Base-by-base conservation (phyloP, 2,329 filamentous ascomycete genomes). In the Ploettnerulaceae sp. region DNA sequence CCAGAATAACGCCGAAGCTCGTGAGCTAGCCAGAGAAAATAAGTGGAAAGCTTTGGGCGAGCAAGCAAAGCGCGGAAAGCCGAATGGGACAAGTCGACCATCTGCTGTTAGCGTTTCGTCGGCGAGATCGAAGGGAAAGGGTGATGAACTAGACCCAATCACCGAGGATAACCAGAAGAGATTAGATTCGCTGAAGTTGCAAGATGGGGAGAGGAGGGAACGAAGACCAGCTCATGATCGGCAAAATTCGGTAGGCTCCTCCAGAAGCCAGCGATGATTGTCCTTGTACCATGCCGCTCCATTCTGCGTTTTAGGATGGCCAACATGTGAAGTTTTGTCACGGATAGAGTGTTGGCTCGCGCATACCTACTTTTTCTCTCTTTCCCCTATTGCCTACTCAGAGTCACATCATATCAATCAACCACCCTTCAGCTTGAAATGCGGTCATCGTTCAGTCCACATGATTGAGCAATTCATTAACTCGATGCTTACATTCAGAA, bases 31-130 rank as follows among this genome's bases (percentile, higher is more conserved):
- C 53, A 82, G 93, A 55, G 83, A 94, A 66, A 82, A 82, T 56
- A 89, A 91, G 64, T 98, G 93, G 93, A 89, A 91, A 45, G 82
- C 83, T 52, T 76, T 98, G 32, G 77, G 82, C 39, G 85, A 93
- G 56, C 82, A 89, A 65, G 90, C 90, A 29, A 82, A 86, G 58
- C 77, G 81, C 56, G 77, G 79, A 60, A 83, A 84, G 57, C 60
- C 66, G 14, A 66, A 67, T 34, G 64, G 64, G 43, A 66, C 69
- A 39, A 67, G 64, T 35, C 59, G 60, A 39, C 61, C 62, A 34
- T 57, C 62, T 45, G 66, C 66, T 4, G 53, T 66, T 17, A 63
- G 63, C 22, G 59, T 57, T 7, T 62, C 64, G 4, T 57, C 64
- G 33, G 61, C 65, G 26, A 66, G 64, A 51, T 58, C 60, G 41